Conservation (phyloP, 2,329 filamentous ascomycete genomes). For the Domatiomyces globalis region DNA sequence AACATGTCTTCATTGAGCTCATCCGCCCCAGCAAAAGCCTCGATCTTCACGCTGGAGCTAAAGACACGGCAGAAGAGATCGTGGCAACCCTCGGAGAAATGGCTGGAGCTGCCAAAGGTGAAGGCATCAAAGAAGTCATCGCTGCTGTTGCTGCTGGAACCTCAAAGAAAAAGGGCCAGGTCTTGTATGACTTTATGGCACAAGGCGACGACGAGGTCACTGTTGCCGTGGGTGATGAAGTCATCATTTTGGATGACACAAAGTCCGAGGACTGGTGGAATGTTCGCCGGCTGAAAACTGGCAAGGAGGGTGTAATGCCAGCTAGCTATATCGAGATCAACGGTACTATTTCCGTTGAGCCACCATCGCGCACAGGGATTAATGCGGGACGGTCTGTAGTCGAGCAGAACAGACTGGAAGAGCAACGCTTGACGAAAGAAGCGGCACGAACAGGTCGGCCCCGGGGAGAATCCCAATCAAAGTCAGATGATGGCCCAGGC, state of each 20-base stretch:
- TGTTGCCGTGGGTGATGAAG: slow-evolving; percentile 77
- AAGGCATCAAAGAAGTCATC: slow-evolving; percentile 68
- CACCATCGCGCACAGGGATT: slow-evolving; percentile 39
- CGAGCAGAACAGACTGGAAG: slow-evolving; percentile 64
- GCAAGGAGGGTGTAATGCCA: slow-evolving; percentile 88
- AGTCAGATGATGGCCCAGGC: slow-evolving; percentile 58
- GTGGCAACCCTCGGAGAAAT: slow-evolving; percentile 77
- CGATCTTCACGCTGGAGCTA: slow-evolving; percentile 92
- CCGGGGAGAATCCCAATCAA: slow-evolving; percentile 26
- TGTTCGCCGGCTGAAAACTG: slow-evolving; percentile 76
- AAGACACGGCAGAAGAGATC: slow-evolving; percentile 92
- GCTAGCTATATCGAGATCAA: slow-evolving; percentile 91
- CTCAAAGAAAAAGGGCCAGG: slow-evolving; percentile 63
- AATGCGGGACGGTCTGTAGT: slow-evolving; percentile 53
- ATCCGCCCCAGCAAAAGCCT: slow-evolving; percentile 85
- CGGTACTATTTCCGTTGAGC: slow-evolving; percentile 45
- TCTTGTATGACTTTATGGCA: slow-evolving; percentile 92
- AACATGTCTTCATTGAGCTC: slow-evolving; percentile 92
- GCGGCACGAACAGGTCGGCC: slow-evolving; percentile 48
- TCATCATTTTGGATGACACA: slow-evolving; percentile 72
- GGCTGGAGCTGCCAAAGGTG: slow-evolving; percentile 70
- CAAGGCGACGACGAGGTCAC: slow-evolving; percentile 95
- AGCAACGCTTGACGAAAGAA: slow-evolving; percentile 70
- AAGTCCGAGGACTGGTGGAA: slow-evolving; percentile 99
- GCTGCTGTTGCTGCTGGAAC: slow-evolving; percentile 54